Conservation (phyloP, 169 alveolate genomes). For the Cryptosporidium baileyi region DNA sequence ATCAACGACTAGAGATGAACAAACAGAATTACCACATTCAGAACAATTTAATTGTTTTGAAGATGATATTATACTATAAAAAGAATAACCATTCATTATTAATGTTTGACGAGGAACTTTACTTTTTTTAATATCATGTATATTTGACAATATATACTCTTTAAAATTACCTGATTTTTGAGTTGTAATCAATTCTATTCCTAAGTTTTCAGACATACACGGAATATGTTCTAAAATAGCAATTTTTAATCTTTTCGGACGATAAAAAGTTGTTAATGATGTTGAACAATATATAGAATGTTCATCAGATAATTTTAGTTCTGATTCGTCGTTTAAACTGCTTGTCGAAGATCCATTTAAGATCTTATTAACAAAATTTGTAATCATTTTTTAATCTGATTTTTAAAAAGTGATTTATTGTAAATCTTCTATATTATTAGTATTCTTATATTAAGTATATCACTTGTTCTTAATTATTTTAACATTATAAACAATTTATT, state of each 20-base stretch:
- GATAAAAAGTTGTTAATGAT: slow-evolving; percentile 45
- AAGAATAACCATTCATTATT: slow-evolving; percentile 55
- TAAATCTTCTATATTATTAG: no score
- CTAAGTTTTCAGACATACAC: neutral
- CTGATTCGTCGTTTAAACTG: neutral
- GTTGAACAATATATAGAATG: slow-evolving; percentile 31
- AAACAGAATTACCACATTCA: slow-evolving; percentile 15
- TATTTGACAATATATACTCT: slow-evolving; percentile 54
- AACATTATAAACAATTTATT: no score
- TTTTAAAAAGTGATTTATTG: no score
- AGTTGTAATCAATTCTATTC: slow-evolving; percentile 38
- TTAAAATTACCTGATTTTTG: slow-evolving; percentile 50
- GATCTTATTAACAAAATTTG: slow-evolving; percentile 33
- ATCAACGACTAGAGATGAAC: slow-evolving; percentile 62
- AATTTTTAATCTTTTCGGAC: slow-evolving; percentile 49
- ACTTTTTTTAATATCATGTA: slow-evolving; percentile 18
- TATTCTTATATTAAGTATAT: no score
- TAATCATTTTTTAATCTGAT: slow-evolving; percentile 44
- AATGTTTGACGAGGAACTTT: slow-evolving; percentile 10
- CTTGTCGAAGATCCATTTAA: neutral
- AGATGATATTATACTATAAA: slow-evolving; percentile 45
- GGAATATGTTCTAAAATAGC: slow-evolving; percentile 65
- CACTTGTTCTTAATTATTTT: no score
- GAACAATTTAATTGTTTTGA: neutral
- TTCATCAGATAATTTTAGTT: slow-evolving; percentile 24